These are phyloP conservation scores for Hericium rajendrae DNA, from an alignment of 768 basidiomycete species.

Conservation along the genomic window DNA sequence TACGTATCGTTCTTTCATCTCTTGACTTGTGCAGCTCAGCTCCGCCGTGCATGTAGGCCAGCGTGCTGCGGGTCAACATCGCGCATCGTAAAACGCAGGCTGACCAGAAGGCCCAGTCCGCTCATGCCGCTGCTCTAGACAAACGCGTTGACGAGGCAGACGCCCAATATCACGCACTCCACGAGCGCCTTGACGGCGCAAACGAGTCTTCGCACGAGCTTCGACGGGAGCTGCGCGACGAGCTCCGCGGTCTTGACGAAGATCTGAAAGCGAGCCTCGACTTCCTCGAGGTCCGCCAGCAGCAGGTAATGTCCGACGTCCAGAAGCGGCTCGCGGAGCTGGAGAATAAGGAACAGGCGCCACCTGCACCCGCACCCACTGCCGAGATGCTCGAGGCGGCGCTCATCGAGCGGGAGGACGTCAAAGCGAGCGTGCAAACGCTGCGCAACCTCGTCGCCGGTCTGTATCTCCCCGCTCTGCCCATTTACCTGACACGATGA, in stretches of 20 bases:
- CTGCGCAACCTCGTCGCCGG: constrained; percentile 7
- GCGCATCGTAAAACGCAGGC: constrained; percentile 16
- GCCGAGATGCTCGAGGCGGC: background rate
- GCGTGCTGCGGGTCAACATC: constrained; percentile 14
- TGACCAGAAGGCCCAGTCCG: constrained; percentile 13
- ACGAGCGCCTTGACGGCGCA: background rate
- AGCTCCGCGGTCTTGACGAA: no score
- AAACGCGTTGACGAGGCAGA: constrained; percentile 9
- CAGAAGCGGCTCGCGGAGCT: constrained; percentile 1
- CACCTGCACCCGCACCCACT: background rate
- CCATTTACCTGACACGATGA: background rate
- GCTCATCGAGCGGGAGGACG: constrained; percentile 27
- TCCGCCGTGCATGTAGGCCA: constrained; percentile 3
- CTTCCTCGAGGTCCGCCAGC: background rate
- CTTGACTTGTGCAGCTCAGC: background rate
- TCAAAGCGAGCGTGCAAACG: constrained; percentile 8
- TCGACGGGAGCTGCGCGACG: background rate
- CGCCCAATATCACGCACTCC: constrained; percentile 1
- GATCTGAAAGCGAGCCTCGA: constrained; percentile 1
- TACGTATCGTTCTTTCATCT: background rate
- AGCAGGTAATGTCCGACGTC: background rate
- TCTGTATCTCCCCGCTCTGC: background rate
- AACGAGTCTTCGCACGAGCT: background rate
- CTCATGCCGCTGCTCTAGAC: constrained; percentile 10
- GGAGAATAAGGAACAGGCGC: background rate